Evolutionary conservation across 805 yeast species (phyloP), one percentile per base, ranked within the genome.

Genomic region (Tetrapisispora arboricola): DNA sequence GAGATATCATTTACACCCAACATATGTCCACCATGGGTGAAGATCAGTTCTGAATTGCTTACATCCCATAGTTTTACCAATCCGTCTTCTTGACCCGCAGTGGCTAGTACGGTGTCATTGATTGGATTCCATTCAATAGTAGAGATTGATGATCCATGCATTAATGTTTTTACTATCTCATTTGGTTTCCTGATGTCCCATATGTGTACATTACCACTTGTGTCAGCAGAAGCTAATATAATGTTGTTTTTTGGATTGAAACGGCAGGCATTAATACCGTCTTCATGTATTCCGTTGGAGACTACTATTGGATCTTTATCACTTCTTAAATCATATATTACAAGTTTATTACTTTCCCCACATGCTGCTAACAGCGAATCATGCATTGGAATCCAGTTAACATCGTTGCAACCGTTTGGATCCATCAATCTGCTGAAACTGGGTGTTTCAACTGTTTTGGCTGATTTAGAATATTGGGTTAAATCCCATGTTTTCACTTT

Each of bases 11-110:
- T 83, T 3, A 88, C 84, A 3, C 90, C 87, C n/a, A 81, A 66
- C 73, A 80, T 72, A 58, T 88, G 97, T 0, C 96, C 96, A 3
- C 78, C 80, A 60, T 88, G 97, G 3, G 70, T 68, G 54, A 88
- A 87, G 7, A 76, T 34, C 39, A 72, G 53, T 38, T 50, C 59
- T 1, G 50, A 57, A 3, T 52, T 51, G 4, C 50, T 44, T 3
- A 75, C 55, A 50, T 83, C 82, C 75, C 80, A 78, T 2, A 85
- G 29, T 50, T 75, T 76, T 9, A 80, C 86, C 36, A 70, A 50
- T 1, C 75, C 73, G 50, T 80, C 86, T 2, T 73, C 72, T n/a
- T 80, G 76, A 0, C 80, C 75, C 0, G 83, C 76, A 4, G 78
- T 66, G 0, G 84, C 88, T 8, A 86, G 46, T 1, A 84, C 54